Percentiles rank a stretch among this genome's conserved stretches.
phyloP scores from a whole-genome alignment of 2,329 filamentous ascomycete genomes.

The Ophiostoma sp. region DNA sequence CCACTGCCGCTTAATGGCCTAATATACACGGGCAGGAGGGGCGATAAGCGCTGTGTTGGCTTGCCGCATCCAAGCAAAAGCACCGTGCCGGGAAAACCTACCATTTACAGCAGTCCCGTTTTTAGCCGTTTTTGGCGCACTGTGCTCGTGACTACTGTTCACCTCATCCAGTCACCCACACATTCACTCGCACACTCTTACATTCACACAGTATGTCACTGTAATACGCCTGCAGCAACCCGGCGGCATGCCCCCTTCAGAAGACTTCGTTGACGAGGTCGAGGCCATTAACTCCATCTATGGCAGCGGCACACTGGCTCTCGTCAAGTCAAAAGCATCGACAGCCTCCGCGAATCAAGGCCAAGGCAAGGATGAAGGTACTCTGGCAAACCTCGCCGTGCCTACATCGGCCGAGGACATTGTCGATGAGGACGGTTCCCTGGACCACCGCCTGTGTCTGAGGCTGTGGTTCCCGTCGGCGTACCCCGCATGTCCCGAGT shows the following conservation, averaged over 20 bases:
- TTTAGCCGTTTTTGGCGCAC: neutral
- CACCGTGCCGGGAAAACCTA: slow-evolving; percentile 28
- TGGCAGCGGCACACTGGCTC: slow-evolving; percentile 57
- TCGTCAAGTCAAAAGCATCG: slow-evolving; percentile 32
- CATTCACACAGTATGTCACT: neutral
- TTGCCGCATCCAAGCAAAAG: slow-evolving; percentile 5
- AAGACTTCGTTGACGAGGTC: slow-evolving; percentile 65
- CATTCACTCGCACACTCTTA: neutral
- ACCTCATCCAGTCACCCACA: neutral
- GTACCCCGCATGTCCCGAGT: slow-evolving; percentile 62
- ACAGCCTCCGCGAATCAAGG: neutral
- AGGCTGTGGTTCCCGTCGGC: slow-evolving; percentile 62
- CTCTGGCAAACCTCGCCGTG: slow-evolving; percentile 56
- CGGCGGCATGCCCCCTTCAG: slow-evolving; percentile 35
- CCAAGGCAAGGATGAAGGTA: slow-evolving; percentile 27
- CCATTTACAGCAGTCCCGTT: slow-evolving; percentile 1
- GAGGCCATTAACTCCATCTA: slow-evolving; percentile 84
- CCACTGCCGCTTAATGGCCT: neutral
- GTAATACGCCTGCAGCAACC: neutral
- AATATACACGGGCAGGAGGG: neutral
- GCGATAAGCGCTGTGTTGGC: slow-evolving; percentile 9
- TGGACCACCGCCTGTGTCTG: slow-evolving; percentile 47
- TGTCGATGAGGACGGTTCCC: slow-evolving; percentile 30
- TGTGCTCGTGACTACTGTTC: neutral
- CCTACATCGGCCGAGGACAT: slow-evolving; percentile 44